These are phyloP conservation scores for Arthromyces matolae DNA, from an alignment of 768 basidiomycete genomes.

Conservation along the genomic window DNA sequence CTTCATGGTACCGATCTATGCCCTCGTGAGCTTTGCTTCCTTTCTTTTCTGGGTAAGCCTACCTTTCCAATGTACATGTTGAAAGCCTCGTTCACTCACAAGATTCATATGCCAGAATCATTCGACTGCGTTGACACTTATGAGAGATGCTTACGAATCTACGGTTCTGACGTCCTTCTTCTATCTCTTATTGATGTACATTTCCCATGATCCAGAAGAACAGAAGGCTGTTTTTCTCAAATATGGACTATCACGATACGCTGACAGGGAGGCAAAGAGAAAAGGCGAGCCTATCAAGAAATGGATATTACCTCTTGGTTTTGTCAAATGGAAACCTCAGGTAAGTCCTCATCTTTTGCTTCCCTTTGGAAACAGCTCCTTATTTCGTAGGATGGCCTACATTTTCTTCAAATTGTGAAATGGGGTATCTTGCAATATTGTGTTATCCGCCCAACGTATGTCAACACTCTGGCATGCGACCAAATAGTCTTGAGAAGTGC, in stretches of 20 bases:
- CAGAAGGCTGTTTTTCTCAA: conserved; percentile 60
- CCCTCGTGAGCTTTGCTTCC: conserved; percentile 60
- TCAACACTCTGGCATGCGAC: conserved; percentile 1
- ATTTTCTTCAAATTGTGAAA: conserved; percentile 72
- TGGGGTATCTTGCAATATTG: conserved; percentile 76
- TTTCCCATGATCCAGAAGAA: conserved; percentile 58
- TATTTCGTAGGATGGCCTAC: conserved; percentile 50
- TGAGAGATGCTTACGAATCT: conserved; percentile 75
- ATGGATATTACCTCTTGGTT: conserved; percentile 72
- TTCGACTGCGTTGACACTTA: conserved; percentile 62
- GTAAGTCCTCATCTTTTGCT: conserved; percentile 28
- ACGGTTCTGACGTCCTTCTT: conserved; percentile 76
- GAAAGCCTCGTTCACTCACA: neutral
- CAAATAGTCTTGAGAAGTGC: neutral
- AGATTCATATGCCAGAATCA: conserved; percentile 42
- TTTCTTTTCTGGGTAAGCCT: conserved; percentile 65
- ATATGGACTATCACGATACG: conserved; percentile 53
- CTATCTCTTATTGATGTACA: conserved; percentile 68
- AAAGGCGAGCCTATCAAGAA: conserved; percentile 44
- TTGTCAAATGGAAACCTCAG: conserved; percentile 57
- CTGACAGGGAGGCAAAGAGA: conserved; percentile 39
- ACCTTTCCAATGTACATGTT: neutral
- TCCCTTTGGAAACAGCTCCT: conserved; percentile 8
- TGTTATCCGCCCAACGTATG: conserved; percentile 57
- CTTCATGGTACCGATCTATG: conserved; percentile 78